Percentiles rank a stretch among this genome's conserved stretches.
phyloP scores from a whole-genome alignment of 371 early-diverging fungal genomes.

The Mortierella sp. region DNA sequence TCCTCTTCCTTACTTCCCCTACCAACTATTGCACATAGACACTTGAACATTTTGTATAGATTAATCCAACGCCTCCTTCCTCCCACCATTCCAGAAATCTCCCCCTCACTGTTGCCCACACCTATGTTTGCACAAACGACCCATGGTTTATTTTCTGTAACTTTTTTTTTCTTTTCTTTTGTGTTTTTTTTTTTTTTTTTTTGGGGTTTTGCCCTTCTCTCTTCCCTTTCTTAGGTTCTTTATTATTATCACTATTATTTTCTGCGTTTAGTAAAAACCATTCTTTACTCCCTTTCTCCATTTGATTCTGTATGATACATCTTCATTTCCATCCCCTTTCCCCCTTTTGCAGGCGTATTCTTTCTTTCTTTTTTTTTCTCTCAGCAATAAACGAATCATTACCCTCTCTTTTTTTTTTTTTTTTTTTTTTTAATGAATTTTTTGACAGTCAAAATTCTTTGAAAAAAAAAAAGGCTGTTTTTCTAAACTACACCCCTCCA shows the following conservation, averaged over 20 bases:
- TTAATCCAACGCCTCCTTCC: too few species aligned
- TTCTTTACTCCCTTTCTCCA: not conserved
- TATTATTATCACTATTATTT: too few species aligned
- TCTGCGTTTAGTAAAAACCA: not conserved
- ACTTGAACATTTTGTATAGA: too few species aligned
- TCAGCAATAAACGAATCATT: not conserved
- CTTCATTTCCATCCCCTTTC: not conserved
- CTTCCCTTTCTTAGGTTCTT: too few species aligned
- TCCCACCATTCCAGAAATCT: too few species aligned
- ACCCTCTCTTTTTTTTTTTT: not conserved
- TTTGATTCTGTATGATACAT: not conserved
- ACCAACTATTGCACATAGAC: too few species aligned
- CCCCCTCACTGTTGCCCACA: too few species aligned
- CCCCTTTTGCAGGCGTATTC: not conserved
- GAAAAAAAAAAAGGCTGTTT: too few species aligned
- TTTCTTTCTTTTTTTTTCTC: not conserved
- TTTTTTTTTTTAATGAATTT: not conserved
- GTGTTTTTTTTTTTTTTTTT: not conserved
- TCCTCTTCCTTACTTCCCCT: too few species aligned
- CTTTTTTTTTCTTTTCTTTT: not conserved
- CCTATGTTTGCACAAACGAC: too few species aligned
- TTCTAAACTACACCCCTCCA: constrained; percentile 26
- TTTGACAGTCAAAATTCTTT: not conserved
- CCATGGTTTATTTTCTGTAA: too few species aligned
- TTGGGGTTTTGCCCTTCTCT: not conserved